Evolutionary conservation across 1,139 yeast genomes (phyloP), one percentile per base, ranked within the genome.

Genomic region (Taphrina wiesneri): DNA sequence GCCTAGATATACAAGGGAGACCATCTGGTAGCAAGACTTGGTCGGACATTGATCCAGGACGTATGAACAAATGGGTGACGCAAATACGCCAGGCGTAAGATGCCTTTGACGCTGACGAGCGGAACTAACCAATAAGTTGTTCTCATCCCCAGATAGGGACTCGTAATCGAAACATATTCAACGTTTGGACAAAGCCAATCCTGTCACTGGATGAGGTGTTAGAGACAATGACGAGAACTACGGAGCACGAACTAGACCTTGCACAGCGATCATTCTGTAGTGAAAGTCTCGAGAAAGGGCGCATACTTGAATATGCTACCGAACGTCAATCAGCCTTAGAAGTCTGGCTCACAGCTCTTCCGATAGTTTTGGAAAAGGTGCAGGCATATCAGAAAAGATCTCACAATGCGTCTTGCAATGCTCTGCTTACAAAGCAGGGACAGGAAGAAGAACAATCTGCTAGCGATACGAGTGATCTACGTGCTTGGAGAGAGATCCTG

Each of bases 61-160:
- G 67, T 52, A 68, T 76, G 69, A 69, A 73, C 15, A 77, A 78
- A 23, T 89, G 96, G 96, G 77, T 91, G 11, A 79, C 81, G 15
- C 80, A 83, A 62, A 77, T 92, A 36, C 80, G 98, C 39, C 92
- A 89, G 73, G 81, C 88, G 0, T 92, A 17, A 52, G 56, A 13
- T 4, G n/a, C 15, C 36, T 13, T 3, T n/a, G 17, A 26, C 15
- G 15, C 7, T 52, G 23, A 17, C 28, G 34, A 17, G 9, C 45
- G 13, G 13, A 13, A 30, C 15, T 30, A 34, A 52, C 5, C 5
- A 52, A 32, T 11, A 17, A 52, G 56, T 5, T 54, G 97, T 71
- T 88, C 95, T 69, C 93, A 90, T 75, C 91, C 96, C 0, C 85
- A 86, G 69, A 80, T 88, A 43, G 90, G 90, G 56, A 80, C 70